phyloP scores from a whole-genome alignment of 768 basidiomycete species.

The Lentinus brumalis region DNA sequence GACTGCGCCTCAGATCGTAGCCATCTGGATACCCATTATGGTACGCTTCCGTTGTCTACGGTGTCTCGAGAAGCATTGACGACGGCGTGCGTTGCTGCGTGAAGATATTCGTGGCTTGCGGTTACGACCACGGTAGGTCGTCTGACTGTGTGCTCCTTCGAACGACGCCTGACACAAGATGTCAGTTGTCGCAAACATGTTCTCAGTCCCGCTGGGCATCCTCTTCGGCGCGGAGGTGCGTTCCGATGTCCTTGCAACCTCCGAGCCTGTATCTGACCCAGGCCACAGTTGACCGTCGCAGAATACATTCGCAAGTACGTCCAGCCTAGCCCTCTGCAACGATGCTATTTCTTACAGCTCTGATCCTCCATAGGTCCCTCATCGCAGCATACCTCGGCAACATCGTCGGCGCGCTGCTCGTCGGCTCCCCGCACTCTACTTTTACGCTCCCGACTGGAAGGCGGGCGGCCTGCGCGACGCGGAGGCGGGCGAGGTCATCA shows the following conservation, averaged over 20 bases:
- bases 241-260: conserved; percentile 5
- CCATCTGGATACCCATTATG: conserved; percentile 78
- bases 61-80: neutral
- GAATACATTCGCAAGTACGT: conserved; percentile 69
- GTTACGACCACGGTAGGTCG: conserved; percentile 65
- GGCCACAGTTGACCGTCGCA: conserved; percentile 47
- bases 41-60: conserved; percentile 35
- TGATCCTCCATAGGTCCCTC: conserved; percentile 45
- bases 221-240: conserved; percentile 69
- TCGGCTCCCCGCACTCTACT: conserved; percentile 66
- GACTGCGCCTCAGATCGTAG: conserved; percentile 45
- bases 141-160: neutral
- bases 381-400: conserved; percentile 70
- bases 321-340: neutral
- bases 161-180: neutral
- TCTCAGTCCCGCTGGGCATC: conserved; percentile 67
- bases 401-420: conserved; percentile 62
- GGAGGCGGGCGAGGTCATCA: conserved; percentile 25
- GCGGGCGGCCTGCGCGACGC: conserved; percentile 22
- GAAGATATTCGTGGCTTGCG: conserved; percentile 70
- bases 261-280: neutral
- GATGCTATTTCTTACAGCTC: neutral
- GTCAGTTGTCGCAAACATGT: conserved; percentile 76
- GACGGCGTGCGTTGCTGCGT: neutral
- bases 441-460: conserved; percentile 57